Conservation (phyloP, 352 stramenopile genomes). For the Globisporangium parvum region DNA sequence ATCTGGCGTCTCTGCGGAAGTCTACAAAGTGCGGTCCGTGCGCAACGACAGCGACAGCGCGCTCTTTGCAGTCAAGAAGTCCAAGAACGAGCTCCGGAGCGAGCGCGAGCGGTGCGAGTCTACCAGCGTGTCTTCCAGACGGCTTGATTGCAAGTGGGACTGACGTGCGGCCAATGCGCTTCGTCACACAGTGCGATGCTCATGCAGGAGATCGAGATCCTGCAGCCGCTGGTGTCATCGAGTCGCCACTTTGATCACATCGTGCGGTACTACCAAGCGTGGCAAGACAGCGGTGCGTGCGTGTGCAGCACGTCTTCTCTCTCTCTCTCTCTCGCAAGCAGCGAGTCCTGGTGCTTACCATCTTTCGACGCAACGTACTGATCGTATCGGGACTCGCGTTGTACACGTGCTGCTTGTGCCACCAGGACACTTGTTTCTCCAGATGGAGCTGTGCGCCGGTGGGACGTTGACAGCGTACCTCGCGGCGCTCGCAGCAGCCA, state of each 20-base stretch:
- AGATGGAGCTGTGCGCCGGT: constrained; percentile 91
- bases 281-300: constrained; percentile 83
- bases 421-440: constrained; percentile 87
- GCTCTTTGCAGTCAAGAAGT: constrained; percentile 78
- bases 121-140: not conserved
- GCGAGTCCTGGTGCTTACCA: not conserved
- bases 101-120: constrained; percentile 54
- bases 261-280: constrained; percentile 93
- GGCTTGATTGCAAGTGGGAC: too few relatives aligned
- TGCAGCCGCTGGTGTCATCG: constrained; percentile 33
- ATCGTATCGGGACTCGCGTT: not conserved
- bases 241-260: constrained; percentile 74
- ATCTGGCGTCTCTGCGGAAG: constrained; percentile 61
- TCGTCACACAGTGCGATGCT: constrained; percentile 37
- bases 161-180: not conserved
- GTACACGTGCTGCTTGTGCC: not conserved
- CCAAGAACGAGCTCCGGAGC: constrained; percentile 68
- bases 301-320: too few relatives aligned
- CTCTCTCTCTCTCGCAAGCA: not conserved
- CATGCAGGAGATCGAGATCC: constrained; percentile 56
- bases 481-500: constrained; percentile 14
- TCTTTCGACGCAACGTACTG: not conserved
- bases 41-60: constrained; percentile 11
- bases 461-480: constrained; percentile 84
- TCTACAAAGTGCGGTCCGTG: constrained; percentile 50